phyloP scores from a whole-genome alignment of 768 basidiomycete genomes.

The Galerina sulciceps region DNA sequence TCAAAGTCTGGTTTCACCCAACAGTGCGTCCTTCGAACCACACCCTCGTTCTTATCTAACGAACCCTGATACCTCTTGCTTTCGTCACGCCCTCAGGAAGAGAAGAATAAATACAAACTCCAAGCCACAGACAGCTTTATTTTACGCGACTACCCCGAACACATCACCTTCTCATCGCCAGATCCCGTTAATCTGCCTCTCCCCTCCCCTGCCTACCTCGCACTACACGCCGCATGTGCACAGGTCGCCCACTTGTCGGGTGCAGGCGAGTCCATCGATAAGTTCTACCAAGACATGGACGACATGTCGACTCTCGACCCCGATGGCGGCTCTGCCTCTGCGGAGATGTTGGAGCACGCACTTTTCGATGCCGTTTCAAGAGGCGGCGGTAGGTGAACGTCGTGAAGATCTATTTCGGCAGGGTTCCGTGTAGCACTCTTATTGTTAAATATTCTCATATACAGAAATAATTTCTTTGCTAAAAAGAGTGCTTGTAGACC shows the following conservation, averaged over 20 bases:
- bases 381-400: no score
- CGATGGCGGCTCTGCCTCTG: slow-evolving; percentile 16
- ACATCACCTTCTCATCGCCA: slow-evolving; percentile 32
- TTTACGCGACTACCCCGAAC: slow-evolving; percentile 15
- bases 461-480: no score
- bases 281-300: slow-evolving; percentile 10
- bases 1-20: slow-evolving; percentile 34
- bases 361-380: no score
- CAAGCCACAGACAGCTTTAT: background rate
- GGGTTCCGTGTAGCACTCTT: no score
- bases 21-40: slow-evolving; percentile 23
- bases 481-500: no score
- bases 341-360: slow-evolving; percentile 15
- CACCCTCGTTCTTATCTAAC: background rate
- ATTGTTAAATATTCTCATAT: no score
- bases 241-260: slow-evolving; percentile 43
- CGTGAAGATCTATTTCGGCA: no score
- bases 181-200: slow-evolving; percentile 27
- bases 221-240: slow-evolving; percentile 43
- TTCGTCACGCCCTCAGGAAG: slow-evolving; percentile 14
- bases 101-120: slow-evolving; percentile 24
- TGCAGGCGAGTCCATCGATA: slow-evolving; percentile 34
- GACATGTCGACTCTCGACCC: slow-evolving; percentile 8
- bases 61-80: background rate
- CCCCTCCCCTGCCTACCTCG: slow-evolving; percentile 34